Evolutionary conservation across 2,329 filamentous ascomycete species (phyloP).

Genomic region (Domatiomyces globalis): DNA sequence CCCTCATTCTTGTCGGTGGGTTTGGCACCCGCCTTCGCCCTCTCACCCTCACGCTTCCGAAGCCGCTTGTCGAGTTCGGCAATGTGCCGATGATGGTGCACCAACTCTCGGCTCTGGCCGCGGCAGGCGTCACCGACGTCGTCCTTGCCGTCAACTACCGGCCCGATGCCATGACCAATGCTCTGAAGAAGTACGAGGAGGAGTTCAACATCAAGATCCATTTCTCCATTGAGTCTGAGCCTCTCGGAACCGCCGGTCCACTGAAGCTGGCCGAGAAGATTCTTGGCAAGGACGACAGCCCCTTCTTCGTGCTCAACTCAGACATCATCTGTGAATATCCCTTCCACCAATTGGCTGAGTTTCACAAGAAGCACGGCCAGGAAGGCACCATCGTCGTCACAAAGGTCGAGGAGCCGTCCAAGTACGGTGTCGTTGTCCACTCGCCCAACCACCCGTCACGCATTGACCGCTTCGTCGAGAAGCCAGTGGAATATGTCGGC

Average conservation of each 20-base stretch:
- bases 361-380: constrained; percentile 84
- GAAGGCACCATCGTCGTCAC: constrained; percentile 97
- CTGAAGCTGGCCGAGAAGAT: constrained; percentile 90
- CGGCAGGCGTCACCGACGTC: constrained; percentile 90
- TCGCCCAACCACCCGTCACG: constrained; percentile 78
- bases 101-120: constrained; percentile 88
- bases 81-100: constrained; percentile 99
- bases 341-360: constrained; percentile 74
- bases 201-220: constrained; percentile 89
- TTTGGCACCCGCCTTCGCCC: constrained; percentile 96
- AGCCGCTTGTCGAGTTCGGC: constrained; percentile 93
- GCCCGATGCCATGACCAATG: constrained; percentile 92
- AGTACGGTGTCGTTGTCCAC: constrained; percentile 97
- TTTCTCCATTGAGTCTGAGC: constrained; percentile 93
- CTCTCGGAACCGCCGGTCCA: constrained; percentile 85
- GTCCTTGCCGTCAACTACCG: constrained; percentile 98
- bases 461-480: constrained; percentile 98
- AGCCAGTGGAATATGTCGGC: constrained; percentile 94
- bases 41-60: constrained; percentile 90
- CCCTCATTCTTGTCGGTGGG: constrained; percentile 55
- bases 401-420: constrained; percentile 97
- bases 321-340: constrained; percentile 98
- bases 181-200: constrained; percentile 85
- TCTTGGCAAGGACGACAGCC: constrained; percentile 79
- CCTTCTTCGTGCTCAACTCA: constrained; percentile 97